These are phyloP conservation scores for Cephalotrichum gorgonifer DNA, from an alignment of 2,329 filamentous ascomycete species.

Conservation along the genomic window DNA sequence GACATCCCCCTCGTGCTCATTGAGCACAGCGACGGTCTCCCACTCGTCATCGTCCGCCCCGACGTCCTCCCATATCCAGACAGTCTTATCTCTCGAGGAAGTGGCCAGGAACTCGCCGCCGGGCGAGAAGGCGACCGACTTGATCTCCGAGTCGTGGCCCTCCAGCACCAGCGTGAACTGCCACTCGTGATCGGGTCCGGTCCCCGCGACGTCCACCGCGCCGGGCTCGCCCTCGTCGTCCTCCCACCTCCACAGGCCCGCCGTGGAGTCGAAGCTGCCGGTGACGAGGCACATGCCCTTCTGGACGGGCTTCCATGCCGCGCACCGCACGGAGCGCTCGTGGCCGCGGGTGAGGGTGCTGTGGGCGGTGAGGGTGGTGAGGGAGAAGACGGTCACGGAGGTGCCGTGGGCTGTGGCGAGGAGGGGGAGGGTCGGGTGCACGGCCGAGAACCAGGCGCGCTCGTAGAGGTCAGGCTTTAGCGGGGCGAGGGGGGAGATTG, in stretches of 20 bases:
- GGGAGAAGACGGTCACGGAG: conserved; percentile 79
- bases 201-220: conserved; percentile 21
- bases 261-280: conserved; percentile 87
- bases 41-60: conserved; percentile 70
- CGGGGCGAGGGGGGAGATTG: conserved; percentile 34
- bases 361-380: conserved; percentile 69
- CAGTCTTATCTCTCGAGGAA: conserved; percentile 82
- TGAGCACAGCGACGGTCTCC: conserved; percentile 89
- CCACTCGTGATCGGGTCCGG: conserved; percentile 61
- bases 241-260: conserved; percentile 69
- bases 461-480: conserved; percentile 49
- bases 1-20: conserved; percentile 91
- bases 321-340: conserved; percentile 75
- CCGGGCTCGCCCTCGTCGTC: conserved; percentile 13
- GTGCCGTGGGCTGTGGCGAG: conserved; percentile 84
- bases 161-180: conserved; percentile 86
- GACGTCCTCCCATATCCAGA: conserved; percentile 98
- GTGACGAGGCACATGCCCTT: conserved; percentile 72
- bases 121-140: conserved; percentile 65
- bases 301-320: conserved; percentile 73
- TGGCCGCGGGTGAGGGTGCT: conserved; percentile 78
- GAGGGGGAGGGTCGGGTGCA: conserved; percentile 79
- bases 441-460: conserved; percentile 76
- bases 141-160: conserved; percentile 90
- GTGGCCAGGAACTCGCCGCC: conserved; percentile 75